These are phyloP conservation scores for Apophysomyces ossiformis DNA, from an alignment of 371 early-diverging fungal species.

Conservation along the genomic window DNA sequence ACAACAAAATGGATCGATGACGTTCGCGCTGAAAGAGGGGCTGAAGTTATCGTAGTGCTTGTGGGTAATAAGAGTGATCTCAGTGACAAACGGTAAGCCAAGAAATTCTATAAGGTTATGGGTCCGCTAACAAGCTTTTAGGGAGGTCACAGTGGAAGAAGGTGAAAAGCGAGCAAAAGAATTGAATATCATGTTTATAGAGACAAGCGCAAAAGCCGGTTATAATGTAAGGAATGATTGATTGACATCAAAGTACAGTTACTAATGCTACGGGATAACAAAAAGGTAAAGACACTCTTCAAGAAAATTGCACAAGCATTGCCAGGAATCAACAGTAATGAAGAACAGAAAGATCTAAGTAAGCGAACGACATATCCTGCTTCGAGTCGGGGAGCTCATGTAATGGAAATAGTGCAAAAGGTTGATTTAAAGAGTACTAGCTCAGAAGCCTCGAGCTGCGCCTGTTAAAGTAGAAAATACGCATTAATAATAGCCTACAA, in stretches of 20 bases:
- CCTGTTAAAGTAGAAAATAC: conserved; percentile 16
- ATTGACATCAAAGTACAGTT: background rate
- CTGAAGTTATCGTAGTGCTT: conserved; percentile 95
- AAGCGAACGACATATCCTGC: conserved; percentile 14
- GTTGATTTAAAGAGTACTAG: conserved; percentile 23
- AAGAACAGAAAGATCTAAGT: conserved; percentile 43
- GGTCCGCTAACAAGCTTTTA: conserved; percentile 15
- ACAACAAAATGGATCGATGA: conserved; percentile 99
- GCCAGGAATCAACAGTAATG: conserved; percentile 83
- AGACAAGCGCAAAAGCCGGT: conserved; percentile 96
- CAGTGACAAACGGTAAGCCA: conserved; percentile 81
- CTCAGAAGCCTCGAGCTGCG: conserved; percentile 25
- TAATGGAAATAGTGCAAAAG: conserved; percentile 27
- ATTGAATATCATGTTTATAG: conserved; percentile 95
- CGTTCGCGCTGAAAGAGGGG: conserved; percentile 96
- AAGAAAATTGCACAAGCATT: conserved; percentile 94
- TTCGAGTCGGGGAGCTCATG: background rate
- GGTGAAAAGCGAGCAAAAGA: conserved; percentile 97
- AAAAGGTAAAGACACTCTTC: conserved; percentile 86
- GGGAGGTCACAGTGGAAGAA: conserved; percentile 93
- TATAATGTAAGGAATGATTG: conserved; percentile 67
- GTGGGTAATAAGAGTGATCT: conserved; percentile 99
- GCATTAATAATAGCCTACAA: too few species aligned
- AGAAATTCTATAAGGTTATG: background rate
- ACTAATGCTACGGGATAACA: background rate